Percentiles rank a stretch among this genome's conserved stretches.
Conservation (phyloP, 2,329 filamentous ascomycete genomes). For the Proliferodiscus dingleyae region DNA sequence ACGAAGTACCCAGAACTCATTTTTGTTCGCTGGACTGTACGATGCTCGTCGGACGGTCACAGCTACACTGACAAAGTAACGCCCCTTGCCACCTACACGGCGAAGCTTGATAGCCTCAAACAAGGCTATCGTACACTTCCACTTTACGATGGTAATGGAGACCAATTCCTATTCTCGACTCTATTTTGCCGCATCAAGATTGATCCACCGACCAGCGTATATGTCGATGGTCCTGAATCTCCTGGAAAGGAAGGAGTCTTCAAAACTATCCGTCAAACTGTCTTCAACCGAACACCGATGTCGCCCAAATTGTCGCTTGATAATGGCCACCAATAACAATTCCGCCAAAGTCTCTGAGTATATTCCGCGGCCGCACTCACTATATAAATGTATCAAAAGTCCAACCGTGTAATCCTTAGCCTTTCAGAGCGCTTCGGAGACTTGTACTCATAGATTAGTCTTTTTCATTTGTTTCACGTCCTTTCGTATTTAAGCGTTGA, state of each 20-base stretch:
- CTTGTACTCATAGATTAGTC: slow-evolving; percentile 25
- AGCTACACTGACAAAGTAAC: slow-evolving; percentile 58
- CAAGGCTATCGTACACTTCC: slow-evolving; percentile 91
- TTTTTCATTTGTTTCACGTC: slow-evolving; percentile 22
- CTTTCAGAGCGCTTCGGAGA: slow-evolving; percentile 14
- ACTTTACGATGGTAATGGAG: slow-evolving; percentile 80
- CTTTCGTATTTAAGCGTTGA: slow-evolving; percentile 10
- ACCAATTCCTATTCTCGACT: slow-evolving; percentile 91
- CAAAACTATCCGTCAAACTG: slow-evolving; percentile 51
- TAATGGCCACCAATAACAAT: slow-evolving; percentile 12
- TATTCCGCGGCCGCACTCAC: slow-evolving; percentile 9
- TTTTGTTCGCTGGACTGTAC: slow-evolving; percentile 90
- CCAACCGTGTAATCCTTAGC: neutral
- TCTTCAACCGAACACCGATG: slow-evolving; percentile 46
- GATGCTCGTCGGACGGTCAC: slow-evolving; percentile 74
- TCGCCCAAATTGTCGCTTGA: slow-evolving; percentile 27
- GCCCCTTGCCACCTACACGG: slow-evolving; percentile 82
- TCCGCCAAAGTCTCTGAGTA: neutral
- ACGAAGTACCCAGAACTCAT: slow-evolving; percentile 94
- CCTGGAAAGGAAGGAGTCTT: slow-evolving; percentile 47
- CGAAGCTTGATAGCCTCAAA: slow-evolving; percentile 83
- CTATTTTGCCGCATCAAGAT: slow-evolving; percentile 85
- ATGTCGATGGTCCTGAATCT: slow-evolving; percentile 44
- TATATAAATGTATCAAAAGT: slow-evolving; percentile 18
- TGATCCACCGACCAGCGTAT: slow-evolving; percentile 51